Evolutionary conservation across 352 stramenopile genomes (phyloP).

Genomic region (Pythium aquatile): DNA sequence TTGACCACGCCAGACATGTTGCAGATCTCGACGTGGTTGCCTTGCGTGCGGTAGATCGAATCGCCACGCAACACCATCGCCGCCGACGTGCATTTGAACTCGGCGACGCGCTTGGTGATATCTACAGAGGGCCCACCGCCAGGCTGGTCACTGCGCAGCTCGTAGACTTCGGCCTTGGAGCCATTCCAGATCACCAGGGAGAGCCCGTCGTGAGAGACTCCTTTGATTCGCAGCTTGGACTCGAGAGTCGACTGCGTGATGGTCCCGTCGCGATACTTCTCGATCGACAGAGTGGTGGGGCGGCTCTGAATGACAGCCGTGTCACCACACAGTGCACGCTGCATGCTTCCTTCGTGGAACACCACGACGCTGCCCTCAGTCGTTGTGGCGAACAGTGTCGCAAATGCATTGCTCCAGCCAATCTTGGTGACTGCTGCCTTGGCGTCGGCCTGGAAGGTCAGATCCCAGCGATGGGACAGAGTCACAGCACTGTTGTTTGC

Average conservation of each 20-base stretch:
- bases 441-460: constrained; percentile 64
- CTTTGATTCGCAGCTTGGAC: constrained; percentile 75
- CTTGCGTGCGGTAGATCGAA: constrained; percentile 83
- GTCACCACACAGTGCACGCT: constrained; percentile 72
- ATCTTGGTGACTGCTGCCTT: constrained; percentile 46
- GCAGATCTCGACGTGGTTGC: constrained; percentile 86
- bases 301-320: constrained; percentile 84
- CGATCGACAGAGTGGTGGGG: constrained; percentile 65
- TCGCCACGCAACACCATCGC: constrained; percentile 81
- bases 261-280: constrained; percentile 73
- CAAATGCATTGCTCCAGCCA: constrained; percentile 65
- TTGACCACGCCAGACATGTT: constrained; percentile 88
- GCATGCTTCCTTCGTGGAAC: constrained; percentile 86
- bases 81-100: constrained; percentile 75
- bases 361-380: constrained; percentile 63
- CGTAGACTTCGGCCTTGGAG: constrained; percentile 86
- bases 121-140: constrained; percentile 27
- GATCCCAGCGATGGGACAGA: constrained; percentile 63
- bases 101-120: constrained; percentile 47
- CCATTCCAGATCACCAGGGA: constrained; percentile 85
- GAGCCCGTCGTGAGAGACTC: constrained; percentile 75
- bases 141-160: constrained; percentile 41
- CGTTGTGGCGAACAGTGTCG: constrained; percentile 69
- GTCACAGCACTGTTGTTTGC: constrained; percentile 2
- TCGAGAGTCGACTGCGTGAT: constrained; percentile 68